Conservation (phyloP, 345 rosid species). For the Arabidopsis arenosa region DNA sequence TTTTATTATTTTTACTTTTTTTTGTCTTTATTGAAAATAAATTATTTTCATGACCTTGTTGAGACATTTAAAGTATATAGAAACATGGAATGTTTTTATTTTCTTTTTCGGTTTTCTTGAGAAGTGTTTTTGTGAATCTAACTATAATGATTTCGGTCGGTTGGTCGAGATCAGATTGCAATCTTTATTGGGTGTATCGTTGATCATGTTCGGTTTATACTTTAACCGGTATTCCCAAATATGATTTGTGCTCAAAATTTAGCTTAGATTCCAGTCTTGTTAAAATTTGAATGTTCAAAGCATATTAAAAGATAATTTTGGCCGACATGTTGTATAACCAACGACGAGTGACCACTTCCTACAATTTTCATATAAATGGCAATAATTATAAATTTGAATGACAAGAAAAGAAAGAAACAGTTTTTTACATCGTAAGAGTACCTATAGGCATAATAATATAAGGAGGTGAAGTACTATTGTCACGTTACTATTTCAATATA, state of each 20-base stretch:
- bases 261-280: background rate
- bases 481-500: constrained; percentile 45
- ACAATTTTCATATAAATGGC: constrained; percentile 19
- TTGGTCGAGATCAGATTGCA: constrained; percentile 29
- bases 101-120: constrained; percentile 5
- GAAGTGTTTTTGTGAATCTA: constrained; percentile 36
- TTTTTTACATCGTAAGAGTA: constrained; percentile 46
- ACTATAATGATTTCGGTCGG: constrained; percentile 22
- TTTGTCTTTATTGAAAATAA: constrained; percentile 8
- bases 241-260: constrained; percentile 5
- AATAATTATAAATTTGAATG: constrained; percentile 42
- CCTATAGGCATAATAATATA: constrained; percentile 37
- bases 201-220: constrained; percentile 11
- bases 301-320: constrained; percentile 15
- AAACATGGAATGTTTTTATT: constrained; percentile 34
- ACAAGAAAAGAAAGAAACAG: constrained; percentile 38
- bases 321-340: constrained; percentile 23
- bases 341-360: constrained; percentile 34
- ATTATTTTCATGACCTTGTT: constrained; percentile 6
- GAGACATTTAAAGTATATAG: constrained; percentile 21
- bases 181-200: background rate
- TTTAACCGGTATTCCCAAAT: background rate
- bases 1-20: background rate
- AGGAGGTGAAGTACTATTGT: constrained; percentile 36
- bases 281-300: background rate